Evolutionary conservation across 2,329 filamentous ascomycete genomes (phyloP).

Genomic region (Aspergillus sp.): DNA sequence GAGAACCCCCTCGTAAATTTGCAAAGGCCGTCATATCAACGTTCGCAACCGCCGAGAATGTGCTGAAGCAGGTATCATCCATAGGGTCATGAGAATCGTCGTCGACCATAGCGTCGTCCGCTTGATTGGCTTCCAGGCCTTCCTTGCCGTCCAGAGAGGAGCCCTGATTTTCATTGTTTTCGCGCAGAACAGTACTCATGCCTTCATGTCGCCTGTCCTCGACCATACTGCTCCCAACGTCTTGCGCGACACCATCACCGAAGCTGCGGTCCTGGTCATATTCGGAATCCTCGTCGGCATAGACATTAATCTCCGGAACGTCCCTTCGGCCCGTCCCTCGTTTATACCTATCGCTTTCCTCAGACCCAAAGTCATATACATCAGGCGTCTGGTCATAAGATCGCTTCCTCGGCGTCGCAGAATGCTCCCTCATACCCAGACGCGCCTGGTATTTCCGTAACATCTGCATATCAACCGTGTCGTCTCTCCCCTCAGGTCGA

Average conservation of each 20-base stretch:
- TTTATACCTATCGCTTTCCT: conserved; percentile 29
- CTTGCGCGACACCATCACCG: conserved; percentile 17
- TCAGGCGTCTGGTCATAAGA: conserved; percentile 29
- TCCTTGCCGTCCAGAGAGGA: conserved; percentile 29
- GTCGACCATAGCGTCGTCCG: conserved; percentile 36
- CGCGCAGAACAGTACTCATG: conserved; percentile 47
- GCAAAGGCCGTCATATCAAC: conserved; percentile 81
- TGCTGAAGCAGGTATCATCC: conserved; percentile 67
- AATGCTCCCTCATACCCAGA: conserved; percentile 15
- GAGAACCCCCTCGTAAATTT: conserved; percentile 67
- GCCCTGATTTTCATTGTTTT: conserved; percentile 26
- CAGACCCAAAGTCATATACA: conserved; percentile 14
- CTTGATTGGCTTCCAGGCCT: conserved; percentile 26
- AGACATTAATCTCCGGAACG: conserved; percentile 30
- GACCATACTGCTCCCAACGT: conserved; percentile 42
- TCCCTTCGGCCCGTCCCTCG: conserved; percentile 32
- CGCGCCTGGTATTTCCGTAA: conserved; percentile 23
- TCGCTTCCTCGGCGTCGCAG: conserved; percentile 28
- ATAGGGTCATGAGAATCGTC: conserved; percentile 38
- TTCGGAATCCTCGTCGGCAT: conserved; percentile 34
- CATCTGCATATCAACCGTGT: conserved; percentile 39
- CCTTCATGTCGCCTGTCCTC: conserved; percentile 46
- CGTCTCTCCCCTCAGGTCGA: conserved; percentile 36
- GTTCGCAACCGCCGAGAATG: conserved; percentile 81
- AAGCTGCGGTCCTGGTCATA: conserved; percentile 27